Base-by-base conservation (phyloP, 495 filamentous ascomycete genomes). In the Xylaria telfairii region DNA sequence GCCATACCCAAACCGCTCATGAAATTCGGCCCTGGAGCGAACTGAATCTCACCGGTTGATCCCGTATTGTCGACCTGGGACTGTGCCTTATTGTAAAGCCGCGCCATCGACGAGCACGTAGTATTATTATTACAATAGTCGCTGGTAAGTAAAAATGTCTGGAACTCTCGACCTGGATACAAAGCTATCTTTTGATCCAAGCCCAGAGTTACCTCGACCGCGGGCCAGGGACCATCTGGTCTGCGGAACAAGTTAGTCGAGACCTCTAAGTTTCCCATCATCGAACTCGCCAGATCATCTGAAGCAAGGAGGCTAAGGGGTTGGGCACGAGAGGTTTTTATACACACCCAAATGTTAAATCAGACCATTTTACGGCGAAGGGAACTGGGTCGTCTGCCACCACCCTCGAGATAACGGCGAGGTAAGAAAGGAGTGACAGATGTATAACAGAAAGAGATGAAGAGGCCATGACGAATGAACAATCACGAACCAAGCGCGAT, bases 171-270 rank as follows among this genome's bases (percentile, higher is more conserved):
- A 24, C 80, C 80, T 4, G 78, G 78, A 51, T 78, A 81, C 24
- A 82, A 13, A 26, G 77, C 67, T 70, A 82, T 76, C 47, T 71
- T 77, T 44, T 79, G 77, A 46, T 72, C 51, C 19, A 59, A 37
- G 30, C 80, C 77, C 12, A 81, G 10, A 8, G 65, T 75, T 30
- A 82, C 73, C 49, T 79, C 73, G 24, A 81, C 65, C 3, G 79
- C 79, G 42, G 74, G 77, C 80, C 80, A 81, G 28, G 80, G 80
- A 10, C 80, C 80, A 37, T 82, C 80, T 28, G 80, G 79, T 30
- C 80, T 42, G 39, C 39, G 39, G 2, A 8, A 8, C 39, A 42
- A 6, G 8, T 42, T 42, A 42, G 39, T 12, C 39, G 39, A 42
- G 10, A 42, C 13, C 39, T 42, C 39, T 8, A 3, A 42, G 39